Evolutionary conservation across 1,139 yeast species (phyloP).

Genomic region (Pichia sp.): DNA sequence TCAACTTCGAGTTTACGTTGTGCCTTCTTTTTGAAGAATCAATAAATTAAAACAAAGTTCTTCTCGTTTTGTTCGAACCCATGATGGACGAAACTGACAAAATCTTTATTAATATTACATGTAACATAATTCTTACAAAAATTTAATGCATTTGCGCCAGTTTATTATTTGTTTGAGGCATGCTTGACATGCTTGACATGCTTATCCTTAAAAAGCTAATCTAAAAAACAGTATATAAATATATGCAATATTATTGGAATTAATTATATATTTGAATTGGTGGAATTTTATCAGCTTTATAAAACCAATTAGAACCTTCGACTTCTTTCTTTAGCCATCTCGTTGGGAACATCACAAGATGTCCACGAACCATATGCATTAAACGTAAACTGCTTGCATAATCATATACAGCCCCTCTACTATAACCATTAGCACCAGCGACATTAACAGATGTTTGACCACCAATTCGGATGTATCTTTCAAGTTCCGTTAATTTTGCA

Average conservation of each 20-base stretch:
- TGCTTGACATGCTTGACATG: no score
- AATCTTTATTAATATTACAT: no score
- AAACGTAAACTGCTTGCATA: conserved; percentile 71
- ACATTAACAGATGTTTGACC: conserved; percentile 6
- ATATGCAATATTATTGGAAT: not conserved
- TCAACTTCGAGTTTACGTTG: no score
- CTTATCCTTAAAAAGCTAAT: no score
- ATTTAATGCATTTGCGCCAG: no score
- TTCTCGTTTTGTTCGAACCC: no score
- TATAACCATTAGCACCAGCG: conserved; percentile 8
- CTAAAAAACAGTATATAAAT: no score
- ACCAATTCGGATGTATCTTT: conserved; percentile 20
- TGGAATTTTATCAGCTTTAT: conserved; percentile 86
- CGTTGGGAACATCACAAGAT: conserved; percentile 81
- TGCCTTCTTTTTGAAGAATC: no score
- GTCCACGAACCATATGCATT: conserved; percentile 74
- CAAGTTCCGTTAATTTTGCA: conserved; percentile 26
- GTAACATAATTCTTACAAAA: no score
- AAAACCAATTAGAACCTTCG: conserved; percentile 91
- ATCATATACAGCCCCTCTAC: conserved; percentile 45
- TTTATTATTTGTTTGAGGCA: no score
- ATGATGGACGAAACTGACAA: no score
- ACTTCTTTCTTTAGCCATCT: conserved; percentile 87
- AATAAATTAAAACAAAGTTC: no score
- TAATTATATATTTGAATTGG: conserved; percentile 92